These are phyloP conservation scores for Globisporangium ultimum DNA, from an alignment of 352 stramenopile species.

Conservation along the genomic window DNA sequence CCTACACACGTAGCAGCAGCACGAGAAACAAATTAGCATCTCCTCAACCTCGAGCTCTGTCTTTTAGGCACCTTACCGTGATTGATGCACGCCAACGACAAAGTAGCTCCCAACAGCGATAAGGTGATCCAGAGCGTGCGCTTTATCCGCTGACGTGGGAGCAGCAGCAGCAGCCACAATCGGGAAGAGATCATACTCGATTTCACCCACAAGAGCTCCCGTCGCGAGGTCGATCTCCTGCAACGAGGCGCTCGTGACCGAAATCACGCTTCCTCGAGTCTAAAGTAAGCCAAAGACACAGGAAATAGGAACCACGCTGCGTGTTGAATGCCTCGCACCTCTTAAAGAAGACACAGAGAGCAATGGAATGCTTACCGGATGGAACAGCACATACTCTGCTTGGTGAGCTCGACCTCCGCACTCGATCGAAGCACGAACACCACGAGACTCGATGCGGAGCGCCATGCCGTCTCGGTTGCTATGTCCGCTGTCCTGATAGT, in stretches of 20 bases:
- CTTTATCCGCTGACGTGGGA: constrained; percentile 5
- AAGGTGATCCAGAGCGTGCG: constrained; percentile 46
- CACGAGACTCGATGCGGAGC: constrained; percentile 8
- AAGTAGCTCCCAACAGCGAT: constrained; percentile 37
- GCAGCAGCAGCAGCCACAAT: constrained; percentile 6
- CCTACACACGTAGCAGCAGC: too few species aligned
- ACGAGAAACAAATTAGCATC: too few species aligned
- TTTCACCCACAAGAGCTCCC: constrained; percentile 51
- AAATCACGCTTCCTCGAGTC: constrained; percentile 44
- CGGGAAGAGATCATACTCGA: constrained; percentile 58
- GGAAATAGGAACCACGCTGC: neutral
- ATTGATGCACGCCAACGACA: constrained; percentile 58
- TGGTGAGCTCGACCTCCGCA: constrained; percentile 3
- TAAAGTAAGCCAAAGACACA: constrained; percentile 4
- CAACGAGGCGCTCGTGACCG: constrained; percentile 47
- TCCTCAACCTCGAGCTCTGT: neutral
- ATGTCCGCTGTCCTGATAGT: too few species aligned
- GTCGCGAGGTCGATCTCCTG: constrained; percentile 61
- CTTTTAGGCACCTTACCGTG: constrained; percentile 13
- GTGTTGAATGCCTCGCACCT: too few species aligned
- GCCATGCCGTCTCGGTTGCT: constrained; percentile 4
- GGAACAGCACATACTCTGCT: constrained; percentile 18
- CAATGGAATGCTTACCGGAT: constrained; percentile 8
- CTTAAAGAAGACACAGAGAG: neutral
- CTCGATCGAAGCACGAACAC: constrained; percentile 6